These are phyloP conservation scores for Diplodia seriata DNA, from an alignment of 2,329 filamentous ascomycete species.

Conservation along the genomic window DNA sequence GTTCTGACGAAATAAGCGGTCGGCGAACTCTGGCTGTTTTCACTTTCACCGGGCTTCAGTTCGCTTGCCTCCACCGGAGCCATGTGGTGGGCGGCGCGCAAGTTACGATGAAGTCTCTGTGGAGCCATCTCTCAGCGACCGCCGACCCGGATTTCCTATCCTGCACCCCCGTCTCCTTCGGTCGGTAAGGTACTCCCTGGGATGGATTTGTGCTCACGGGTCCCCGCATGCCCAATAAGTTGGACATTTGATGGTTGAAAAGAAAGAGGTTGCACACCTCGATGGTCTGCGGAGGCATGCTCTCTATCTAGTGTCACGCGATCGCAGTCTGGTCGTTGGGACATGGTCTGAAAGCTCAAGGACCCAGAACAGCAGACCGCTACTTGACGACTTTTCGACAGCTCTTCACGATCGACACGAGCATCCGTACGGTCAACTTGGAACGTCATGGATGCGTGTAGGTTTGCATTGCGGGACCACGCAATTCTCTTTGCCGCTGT, in stretches of 20 bases:
- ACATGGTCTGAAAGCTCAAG: background rate
- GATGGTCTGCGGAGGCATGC: background rate
- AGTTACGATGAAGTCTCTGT: too few species aligned
- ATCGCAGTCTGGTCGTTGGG: too few species aligned
- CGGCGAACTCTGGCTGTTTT: too few species aligned
- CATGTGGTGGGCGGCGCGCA: too few species aligned
- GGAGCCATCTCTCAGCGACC: too few species aligned
- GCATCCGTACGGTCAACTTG: background rate
- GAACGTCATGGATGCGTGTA: background rate
- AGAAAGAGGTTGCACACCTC: background rate
- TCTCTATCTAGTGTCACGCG: background rate
- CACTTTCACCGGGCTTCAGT: too few species aligned
- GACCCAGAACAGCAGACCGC: background rate
- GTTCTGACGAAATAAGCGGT: background rate
- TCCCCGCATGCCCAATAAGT: background rate
- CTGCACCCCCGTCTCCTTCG: too few species aligned
- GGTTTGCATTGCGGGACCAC: background rate
- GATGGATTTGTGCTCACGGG: background rate
- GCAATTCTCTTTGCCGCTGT: background rate
- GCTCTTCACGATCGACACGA: background rate
- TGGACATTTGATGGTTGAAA: background rate
- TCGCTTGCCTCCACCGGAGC: too few species aligned
- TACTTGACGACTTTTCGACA: background rate
- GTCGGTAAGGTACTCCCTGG: too few species aligned
- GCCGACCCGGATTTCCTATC: too few species aligned